Conservation (phyloP, 345 rosid genomes). For the Nasturtium officinale region DNA sequence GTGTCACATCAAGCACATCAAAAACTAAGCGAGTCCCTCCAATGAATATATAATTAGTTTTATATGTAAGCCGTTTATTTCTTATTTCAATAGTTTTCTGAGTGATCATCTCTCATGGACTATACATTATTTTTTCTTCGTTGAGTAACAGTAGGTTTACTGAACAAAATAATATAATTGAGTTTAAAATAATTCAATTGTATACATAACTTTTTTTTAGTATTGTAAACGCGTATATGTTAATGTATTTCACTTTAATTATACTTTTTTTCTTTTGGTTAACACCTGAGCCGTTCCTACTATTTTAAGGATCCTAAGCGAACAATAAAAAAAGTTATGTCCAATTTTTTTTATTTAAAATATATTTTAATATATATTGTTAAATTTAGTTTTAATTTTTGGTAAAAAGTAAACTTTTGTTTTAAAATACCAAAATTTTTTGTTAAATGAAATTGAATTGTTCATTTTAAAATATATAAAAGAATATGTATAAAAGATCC, state of each 20-base stretch:
- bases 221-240: neutral
- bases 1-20: constrained; percentile 9
- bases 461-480: too few relatives aligned
- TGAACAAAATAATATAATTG: neutral
- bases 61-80: neutral
- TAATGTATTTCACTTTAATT: neutral
- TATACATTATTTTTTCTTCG: neutral
- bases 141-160: neutral
- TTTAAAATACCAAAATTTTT: too few relatives aligned
- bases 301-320: too few relatives aligned
- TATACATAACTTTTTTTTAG: neutral
- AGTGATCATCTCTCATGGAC: neutral
- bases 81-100: neutral
- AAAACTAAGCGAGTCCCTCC: neutral
- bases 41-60: neutral
- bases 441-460: too few relatives aligned
- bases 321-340: too few relatives aligned
- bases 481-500: too few relatives aligned
- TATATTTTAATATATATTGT: too few relatives aligned
- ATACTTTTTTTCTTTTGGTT: neutral
- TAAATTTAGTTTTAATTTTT: too few relatives aligned
- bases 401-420: too few relatives aligned
- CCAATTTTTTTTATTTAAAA: too few relatives aligned
- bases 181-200: neutral
- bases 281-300: too few relatives aligned